Evolutionary conservation across 768 basidiomycete species (phyloP).

Genomic region (Lentinula sp.): DNA sequence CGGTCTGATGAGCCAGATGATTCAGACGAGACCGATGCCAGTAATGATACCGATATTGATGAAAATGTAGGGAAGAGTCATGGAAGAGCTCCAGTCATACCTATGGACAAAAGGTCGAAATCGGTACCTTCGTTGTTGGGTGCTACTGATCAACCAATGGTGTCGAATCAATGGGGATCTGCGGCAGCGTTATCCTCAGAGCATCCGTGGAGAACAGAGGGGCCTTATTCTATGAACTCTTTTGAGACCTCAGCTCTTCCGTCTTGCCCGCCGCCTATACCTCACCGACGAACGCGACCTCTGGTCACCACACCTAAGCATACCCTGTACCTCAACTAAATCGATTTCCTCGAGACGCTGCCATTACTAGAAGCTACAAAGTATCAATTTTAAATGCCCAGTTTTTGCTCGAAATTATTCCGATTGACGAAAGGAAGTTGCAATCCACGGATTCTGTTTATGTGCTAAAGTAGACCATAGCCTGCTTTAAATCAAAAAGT

Average conservation of each 20-base stretch:
- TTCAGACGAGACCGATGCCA: neutral
- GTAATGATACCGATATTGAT: neutral
- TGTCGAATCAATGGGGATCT: neutral
- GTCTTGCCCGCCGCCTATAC: neutral
- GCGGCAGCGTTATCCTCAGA: neutral
- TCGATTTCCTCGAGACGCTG: too few relatives aligned
- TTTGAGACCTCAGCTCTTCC: neutral
- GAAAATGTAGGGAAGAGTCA: neutral
- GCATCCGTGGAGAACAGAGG: neutral
- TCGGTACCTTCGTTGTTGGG: neutral
- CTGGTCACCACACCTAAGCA: neutral
- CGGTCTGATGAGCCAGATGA: constrained; percentile 2
- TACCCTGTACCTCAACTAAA: neutral
- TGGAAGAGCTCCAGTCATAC: neutral
- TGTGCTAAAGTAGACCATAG: too few relatives aligned
- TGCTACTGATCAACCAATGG: neutral
- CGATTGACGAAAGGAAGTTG: too few relatives aligned
- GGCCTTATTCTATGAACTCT: neutral
- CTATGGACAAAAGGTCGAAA: neutral
- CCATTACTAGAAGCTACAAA: neutral
- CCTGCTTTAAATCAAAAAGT: too few relatives aligned
- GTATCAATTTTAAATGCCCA: too few relatives aligned
- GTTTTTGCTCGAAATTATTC: too few relatives aligned
- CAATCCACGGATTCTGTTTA: too few relatives aligned
- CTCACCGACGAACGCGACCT: neutral